phyloP scores from a whole-genome alignment of 139 green algal genomes.

The Tetradesmus lagerheimii region DNA sequence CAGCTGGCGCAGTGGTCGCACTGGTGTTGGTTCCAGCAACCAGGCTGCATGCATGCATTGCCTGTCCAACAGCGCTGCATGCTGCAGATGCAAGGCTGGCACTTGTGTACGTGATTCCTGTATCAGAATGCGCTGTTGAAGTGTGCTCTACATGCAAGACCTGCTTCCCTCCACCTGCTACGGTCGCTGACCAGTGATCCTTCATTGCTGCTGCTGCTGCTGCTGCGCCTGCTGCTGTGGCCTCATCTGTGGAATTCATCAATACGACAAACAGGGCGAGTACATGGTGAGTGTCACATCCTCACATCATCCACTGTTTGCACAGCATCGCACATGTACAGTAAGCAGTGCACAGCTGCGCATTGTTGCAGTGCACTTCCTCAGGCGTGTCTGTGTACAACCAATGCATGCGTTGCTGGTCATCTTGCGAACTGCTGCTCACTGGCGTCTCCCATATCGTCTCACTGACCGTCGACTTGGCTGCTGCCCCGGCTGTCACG shows the following conservation, averaged over 20 bases:
- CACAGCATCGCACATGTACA: neutral
- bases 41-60: neutral
- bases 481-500: conserved; percentile 51
- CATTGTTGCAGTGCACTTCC: neutral
- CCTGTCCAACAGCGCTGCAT: neutral
- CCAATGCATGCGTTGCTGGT: no score
- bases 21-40: neutral
- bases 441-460: no score
- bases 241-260: no score
- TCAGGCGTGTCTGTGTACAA: no score
- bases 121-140: no score
- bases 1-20: conserved; percentile 32
- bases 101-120: no score
- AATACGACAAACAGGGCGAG: neutral
- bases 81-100: no score
- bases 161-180: no score
- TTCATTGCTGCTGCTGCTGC: neutral
- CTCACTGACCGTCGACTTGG: no score
- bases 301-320: neutral
- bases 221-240: neutral
- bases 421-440: no score
- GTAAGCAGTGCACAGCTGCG: neutral
- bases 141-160: no score
- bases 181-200: no score
- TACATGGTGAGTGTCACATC: neutral